Evolutionary conservation across 1,284 basidiomycete genomes (phyloP).

Genomic region (Ustilago nuda): DNA sequence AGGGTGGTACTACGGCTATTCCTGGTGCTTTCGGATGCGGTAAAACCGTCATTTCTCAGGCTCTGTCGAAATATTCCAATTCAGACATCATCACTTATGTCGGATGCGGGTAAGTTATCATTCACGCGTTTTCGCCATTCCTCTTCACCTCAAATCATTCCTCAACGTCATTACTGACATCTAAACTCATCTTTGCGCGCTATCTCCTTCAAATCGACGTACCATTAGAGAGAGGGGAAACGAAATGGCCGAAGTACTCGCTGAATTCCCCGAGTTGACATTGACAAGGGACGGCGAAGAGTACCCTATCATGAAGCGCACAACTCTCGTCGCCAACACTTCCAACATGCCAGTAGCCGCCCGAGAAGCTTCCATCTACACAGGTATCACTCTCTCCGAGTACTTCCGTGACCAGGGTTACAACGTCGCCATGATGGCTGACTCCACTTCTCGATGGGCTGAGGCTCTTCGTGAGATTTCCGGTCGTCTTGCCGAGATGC

Average conservation of each 20-base stretch:
- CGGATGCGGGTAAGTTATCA: conserved; percentile 76
- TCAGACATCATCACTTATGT: conserved; percentile 99
- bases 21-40: conserved; percentile 97
- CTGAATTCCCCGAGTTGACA: conserved; percentile 93
- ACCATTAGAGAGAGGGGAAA: conserved; percentile 70
- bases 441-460: conserved; percentile 99
- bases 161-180: conserved; percentile 14
- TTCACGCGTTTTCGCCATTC: background rate
- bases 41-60: conserved; percentile 72
- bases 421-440: conserved; percentile 99
- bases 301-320: conserved; percentile 99
- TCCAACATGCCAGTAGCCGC: conserved; percentile 99
- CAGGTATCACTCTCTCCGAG: conserved; percentile 98
- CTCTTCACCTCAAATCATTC: background rate
- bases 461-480: conserved; percentile 99
- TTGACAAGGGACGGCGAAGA: conserved; percentile 89
- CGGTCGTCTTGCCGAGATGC: conserved; percentile 99
- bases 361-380: conserved; percentile 99
- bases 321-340: conserved; percentile 97
- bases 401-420: conserved; percentile 99
- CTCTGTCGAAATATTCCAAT: conserved; percentile 98
- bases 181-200: background rate
- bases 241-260: conserved; percentile 98
- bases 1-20: conserved; percentile 98
- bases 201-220: background rate